phyloP scores from a whole-genome alignment of 345 rosid genomes.

The Aquilaria yunnanensis region DNA sequence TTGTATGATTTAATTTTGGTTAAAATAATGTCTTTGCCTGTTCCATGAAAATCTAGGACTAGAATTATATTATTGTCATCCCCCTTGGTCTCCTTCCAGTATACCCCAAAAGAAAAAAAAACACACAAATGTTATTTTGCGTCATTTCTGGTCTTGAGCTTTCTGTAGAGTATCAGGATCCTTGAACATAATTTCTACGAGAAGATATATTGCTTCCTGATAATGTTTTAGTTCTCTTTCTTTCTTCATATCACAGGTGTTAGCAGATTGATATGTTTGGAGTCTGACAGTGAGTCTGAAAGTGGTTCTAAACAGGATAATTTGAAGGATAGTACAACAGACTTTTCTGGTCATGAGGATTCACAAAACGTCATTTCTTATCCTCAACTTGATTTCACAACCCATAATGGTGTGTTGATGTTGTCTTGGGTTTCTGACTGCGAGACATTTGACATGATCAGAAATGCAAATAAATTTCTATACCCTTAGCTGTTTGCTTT shows the following conservation, averaged over 20 bases:
- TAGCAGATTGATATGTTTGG: slow-evolving; percentile 50
- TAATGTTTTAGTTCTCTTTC: too few relatives aligned
- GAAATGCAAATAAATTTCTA: neutral
- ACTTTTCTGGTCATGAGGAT: slow-evolving; percentile 20
- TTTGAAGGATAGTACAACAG: slow-evolving; percentile 22
- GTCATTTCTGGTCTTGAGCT: too few relatives aligned
- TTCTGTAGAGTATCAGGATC: too few relatives aligned
- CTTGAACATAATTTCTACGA: too few relatives aligned
- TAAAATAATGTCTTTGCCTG: too few relatives aligned
- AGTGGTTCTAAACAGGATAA: slow-evolving; percentile 23
- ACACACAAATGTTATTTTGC: neutral
- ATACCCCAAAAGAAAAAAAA: too few relatives aligned
- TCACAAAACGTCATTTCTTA: slow-evolving; percentile 19
- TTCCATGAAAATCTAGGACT: too few relatives aligned
- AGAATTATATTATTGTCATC: too few relatives aligned
- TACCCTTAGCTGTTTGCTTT: slow-evolving; percentile 5
- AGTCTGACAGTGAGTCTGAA: slow-evolving; percentile 55
- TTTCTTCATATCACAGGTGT: slow-evolving; percentile 27
- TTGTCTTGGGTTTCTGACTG: slow-evolving; percentile 9
- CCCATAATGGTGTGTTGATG: slow-evolving; percentile 27
- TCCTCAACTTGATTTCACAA: slow-evolving; percentile 15
- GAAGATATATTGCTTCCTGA: too few relatives aligned
- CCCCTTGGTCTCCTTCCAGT: too few relatives aligned
- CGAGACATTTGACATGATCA: neutral
- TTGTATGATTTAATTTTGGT: too few relatives aligned